These are phyloP conservation scores for Leccinum laetum DNA, from an alignment of 1,284 basidiomycete species.

Conservation along the genomic window DNA sequence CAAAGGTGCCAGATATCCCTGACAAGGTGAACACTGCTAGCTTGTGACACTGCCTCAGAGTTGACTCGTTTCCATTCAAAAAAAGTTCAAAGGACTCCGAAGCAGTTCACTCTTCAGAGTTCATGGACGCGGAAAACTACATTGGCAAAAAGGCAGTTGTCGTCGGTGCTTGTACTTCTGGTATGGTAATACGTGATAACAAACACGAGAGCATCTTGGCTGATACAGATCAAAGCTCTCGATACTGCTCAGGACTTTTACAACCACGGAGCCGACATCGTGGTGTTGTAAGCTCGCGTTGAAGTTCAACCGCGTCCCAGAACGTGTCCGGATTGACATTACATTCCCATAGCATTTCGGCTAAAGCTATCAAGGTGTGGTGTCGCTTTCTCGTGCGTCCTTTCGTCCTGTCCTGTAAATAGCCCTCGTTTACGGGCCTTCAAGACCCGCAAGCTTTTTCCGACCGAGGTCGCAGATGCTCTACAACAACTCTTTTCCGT, in stretches of 20 bases:
- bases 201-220: not conserved
- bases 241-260: conserved; percentile 31
- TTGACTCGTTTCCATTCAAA: not conserved
- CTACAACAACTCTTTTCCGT: conserved; percentile 19
- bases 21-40: conserved; percentile 16
- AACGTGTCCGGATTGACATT: conserved; percentile 1
- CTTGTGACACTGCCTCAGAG: not conserved
- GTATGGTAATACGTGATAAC: conserved; percentile 8
- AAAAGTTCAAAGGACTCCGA: conserved; percentile 22
- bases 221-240: conserved; percentile 16
- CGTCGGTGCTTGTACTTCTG: conserved; percentile 44
- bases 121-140: conserved; percentile 36
- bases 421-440: not conserved
- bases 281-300: conserved; percentile 18
- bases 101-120: conserved; percentile 39
- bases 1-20: conserved; percentile 33
- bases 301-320: not conserved
- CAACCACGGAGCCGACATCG: conserved; percentile 25
- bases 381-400: conserved; percentile 20
- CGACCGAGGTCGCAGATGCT: conserved; percentile 28
- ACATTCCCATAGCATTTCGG: conserved; percentile 21
- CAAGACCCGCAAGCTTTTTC: conserved; percentile 12
- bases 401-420: not conserved
- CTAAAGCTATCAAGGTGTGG: conserved; percentile 5
- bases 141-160: conserved; percentile 44